phyloP scores from a whole-genome alignment of 768 basidiomycete species.

The Ephemerocybe angulata region DNA sequence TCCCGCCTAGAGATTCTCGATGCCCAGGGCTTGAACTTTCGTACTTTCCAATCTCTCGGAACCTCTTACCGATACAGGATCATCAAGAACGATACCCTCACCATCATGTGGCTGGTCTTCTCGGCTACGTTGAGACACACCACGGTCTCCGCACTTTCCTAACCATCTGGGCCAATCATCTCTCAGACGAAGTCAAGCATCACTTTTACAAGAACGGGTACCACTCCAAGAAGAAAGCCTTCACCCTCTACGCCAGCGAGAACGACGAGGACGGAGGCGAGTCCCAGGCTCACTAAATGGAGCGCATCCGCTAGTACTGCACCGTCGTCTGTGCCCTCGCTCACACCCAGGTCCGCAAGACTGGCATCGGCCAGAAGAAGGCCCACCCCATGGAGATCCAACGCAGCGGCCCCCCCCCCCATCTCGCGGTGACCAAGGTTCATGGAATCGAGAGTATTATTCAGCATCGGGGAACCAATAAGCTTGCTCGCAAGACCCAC shows the following conservation, averaged over 20 bases:
- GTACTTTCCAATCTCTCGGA: too few species aligned
- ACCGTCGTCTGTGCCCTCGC: constrained; percentile 99
- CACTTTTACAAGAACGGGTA: constrained; percentile 99
- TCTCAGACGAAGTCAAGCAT: constrained; percentile 96
- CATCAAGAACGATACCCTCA: constrained; percentile 97
- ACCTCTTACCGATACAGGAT: too few species aligned
- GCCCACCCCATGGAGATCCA: constrained; percentile 99
- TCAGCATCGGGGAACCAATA: constrained; percentile 99
- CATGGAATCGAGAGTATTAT: constrained; percentile 99
- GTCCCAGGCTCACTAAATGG: constrained; percentile 90
- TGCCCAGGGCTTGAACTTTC: too few species aligned
- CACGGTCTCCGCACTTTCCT: constrained; percentile 98
- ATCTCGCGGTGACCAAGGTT: constrained; percentile 97
- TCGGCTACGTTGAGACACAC: constrained; percentile 99
- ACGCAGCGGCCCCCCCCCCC: constrained; percentile 90
- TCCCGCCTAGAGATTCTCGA: too few species aligned
- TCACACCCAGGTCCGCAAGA: constrained; percentile 98
- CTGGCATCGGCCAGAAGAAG: constrained; percentile 97
- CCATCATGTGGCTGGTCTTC: constrained; percentile 96
- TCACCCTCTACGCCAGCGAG: constrained; percentile 99
- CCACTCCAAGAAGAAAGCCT: constrained; percentile 99
- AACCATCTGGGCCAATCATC: constrained; percentile 97
- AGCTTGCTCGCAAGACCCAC: constrained; percentile 98
- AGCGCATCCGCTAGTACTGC: constrained; percentile 99
- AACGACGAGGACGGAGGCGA: constrained; percentile 93